Evolutionary conservation across 1,284 basidiomycete species (phyloP), one percentile per base, ranked within the genome.

Genomic region (Boletus sp.): DNA sequence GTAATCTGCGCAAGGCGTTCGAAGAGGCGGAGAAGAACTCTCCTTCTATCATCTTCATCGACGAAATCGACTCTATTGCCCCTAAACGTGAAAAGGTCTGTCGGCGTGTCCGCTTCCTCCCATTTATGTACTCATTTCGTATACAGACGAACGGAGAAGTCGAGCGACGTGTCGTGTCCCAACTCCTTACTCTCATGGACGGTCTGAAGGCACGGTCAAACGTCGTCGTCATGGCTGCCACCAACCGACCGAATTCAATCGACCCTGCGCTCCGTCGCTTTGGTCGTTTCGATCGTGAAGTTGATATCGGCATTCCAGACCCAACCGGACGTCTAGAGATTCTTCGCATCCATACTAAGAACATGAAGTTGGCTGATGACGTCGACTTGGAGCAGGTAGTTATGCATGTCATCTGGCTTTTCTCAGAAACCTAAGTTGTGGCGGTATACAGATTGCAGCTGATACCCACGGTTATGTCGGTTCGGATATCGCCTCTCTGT

Each of bases 11-110:
- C 57, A 98, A 99, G 70, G 94, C 95, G 6, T 99, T 99, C 69
- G 94, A 98, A 70, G 95, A 98, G 74, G 95, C 96, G 5, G 95
- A 99, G 75, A 98, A 98, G 81, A 98, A 98, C 74, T 94, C 92
- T n/a, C 95, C 95, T 20, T 89, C 95, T 32, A 99, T 99, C 75
- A 99, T 99, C 74, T 99, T 99, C 76, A 96, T 96, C 65, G 95
- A 99, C 72, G 95, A 99, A 74, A 91, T 99, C 59, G 96, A 99
- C 69, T 96, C 94, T 0, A 99, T 99, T 61, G 96, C 95, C 13
- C 96, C 96, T 25, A 99, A 99, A 76, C 92, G 95, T 81, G 95
- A 99, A 75, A 98, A 99, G 82, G 74, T 65, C 8, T n/a, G 49
- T 37, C 3, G 3, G 8, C 34, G 17, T 37, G n/a, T 35, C 4